phyloP scores from a whole-genome alignment of 345 rosid species.

The Kernera saxatilis region DNA sequence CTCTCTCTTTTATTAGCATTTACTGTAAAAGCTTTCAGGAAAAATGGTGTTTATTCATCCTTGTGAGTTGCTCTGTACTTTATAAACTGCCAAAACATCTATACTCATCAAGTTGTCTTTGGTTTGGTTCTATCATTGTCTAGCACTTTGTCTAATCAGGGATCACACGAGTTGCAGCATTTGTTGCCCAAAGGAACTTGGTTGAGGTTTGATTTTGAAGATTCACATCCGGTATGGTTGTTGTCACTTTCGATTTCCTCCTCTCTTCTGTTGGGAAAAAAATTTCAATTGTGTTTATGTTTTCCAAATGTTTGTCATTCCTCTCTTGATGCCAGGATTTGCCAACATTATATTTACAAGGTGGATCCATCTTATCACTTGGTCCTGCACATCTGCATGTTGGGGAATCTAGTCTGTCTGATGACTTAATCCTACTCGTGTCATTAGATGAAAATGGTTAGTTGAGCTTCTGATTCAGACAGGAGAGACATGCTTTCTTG shows the following conservation, averaged over 20 bases:
- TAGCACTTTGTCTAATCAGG: slow-evolving; percentile 50
- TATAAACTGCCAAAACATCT: background rate
- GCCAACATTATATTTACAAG: slow-evolving; percentile 76
- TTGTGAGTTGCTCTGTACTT: background rate
- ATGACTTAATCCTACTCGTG: slow-evolving; percentile 71
- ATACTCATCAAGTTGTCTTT: slow-evolving; percentile 2
- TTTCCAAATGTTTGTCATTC: background rate
- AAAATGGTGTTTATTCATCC: background rate
- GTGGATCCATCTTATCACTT: slow-evolving; percentile 73
- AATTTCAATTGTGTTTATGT: background rate
- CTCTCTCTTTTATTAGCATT: background rate
- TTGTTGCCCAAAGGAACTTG: slow-evolving; percentile 70
- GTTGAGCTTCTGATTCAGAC: slow-evolving; percentile 12
- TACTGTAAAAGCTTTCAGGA: background rate
- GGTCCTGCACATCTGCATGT: slow-evolving; percentile 67
- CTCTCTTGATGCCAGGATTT: slow-evolving; percentile 54
- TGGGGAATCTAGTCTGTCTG: slow-evolving; percentile 54
- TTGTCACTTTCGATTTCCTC: background rate
- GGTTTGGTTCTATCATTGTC: slow-evolving; percentile 14
- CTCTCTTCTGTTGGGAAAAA: background rate
- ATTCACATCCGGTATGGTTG: slow-evolving; percentile 70
- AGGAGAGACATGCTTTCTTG: background rate
- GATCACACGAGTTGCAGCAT: slow-evolving; percentile 41
- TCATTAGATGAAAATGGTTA: slow-evolving; percentile 85
- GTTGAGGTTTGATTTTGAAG: slow-evolving; percentile 74